These are phyloP conservation scores for Nicotiana otophora DNA, from an alignment of 257 asterid genomes.

Conservation along the genomic window DNA sequence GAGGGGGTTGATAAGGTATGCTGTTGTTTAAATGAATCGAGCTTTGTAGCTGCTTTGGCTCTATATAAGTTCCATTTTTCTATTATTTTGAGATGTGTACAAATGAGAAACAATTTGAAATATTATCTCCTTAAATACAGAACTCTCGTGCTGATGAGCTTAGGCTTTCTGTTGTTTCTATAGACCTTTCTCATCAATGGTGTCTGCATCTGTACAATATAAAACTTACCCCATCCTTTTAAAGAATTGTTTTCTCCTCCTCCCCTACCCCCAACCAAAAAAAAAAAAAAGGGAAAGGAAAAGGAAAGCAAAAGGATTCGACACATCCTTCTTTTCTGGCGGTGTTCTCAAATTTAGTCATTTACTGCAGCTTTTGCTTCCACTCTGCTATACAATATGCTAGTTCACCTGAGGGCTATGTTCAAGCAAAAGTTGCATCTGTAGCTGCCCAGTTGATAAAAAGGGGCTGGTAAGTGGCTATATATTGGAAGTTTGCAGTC, in stretches of 20 bases:
- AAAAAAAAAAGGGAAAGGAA: background rate
- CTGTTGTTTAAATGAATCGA: background rate
- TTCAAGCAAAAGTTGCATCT: slow-evolving; percentile 70
- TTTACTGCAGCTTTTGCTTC: slow-evolving; percentile 76
- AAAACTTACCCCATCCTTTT: background rate
- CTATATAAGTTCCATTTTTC: background rate
- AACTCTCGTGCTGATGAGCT: background rate
- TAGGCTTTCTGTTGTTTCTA: background rate
- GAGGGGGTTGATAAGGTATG: slow-evolving; percentile 73
- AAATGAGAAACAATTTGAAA: background rate
- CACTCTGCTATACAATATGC: slow-evolving; percentile 71
- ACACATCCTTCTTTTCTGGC: slow-evolving; percentile 2
- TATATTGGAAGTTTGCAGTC: slow-evolving; percentile 8
- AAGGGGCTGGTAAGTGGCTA: slow-evolving; percentile 84
- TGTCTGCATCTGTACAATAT: background rate
- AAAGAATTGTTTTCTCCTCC: background rate
- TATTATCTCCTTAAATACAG: background rate
- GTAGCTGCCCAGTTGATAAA: slow-evolving; percentile 91
- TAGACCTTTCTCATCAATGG: background rate
- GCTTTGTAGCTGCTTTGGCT: background rate
- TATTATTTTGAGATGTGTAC: background rate
- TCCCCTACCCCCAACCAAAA: background rate
- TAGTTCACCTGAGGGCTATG: slow-evolving; percentile 73
- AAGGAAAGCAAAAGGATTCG: background rate
- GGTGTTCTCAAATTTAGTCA: background rate